Conservation (phyloP, 179 eudicot species). For the Spinacia oleracea region DNA sequence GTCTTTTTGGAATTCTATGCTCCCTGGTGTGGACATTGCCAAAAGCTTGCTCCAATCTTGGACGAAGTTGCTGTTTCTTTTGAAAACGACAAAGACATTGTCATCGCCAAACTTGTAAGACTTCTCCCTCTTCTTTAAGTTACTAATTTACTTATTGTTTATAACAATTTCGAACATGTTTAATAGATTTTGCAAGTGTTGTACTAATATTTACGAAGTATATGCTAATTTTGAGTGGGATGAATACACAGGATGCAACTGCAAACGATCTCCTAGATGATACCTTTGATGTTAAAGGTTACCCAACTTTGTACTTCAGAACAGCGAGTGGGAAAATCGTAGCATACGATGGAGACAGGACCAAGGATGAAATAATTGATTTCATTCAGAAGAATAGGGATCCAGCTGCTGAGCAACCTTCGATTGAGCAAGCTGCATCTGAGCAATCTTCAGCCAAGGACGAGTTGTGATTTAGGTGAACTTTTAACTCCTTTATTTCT, state of each 20-base stretch:
- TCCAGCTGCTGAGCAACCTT: conserved; percentile 28
- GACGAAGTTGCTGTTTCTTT: conserved; percentile 82
- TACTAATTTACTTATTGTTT: too few species aligned
- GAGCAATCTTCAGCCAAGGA: conserved; percentile 44
- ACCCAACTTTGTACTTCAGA: conserved; percentile 80
- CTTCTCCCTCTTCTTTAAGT: neutral
- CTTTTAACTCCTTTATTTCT: too few species aligned
- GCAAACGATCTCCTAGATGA: conserved; percentile 75
- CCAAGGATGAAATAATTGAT: conserved; percentile 69
- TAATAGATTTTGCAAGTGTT: neutral
- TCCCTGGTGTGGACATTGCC: conserved; percentile 95
- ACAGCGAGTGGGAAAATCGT: conserved; percentile 66
- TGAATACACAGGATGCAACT: conserved; percentile 78
- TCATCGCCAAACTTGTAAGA: conserved; percentile 79
- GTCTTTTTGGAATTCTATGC: conserved; percentile 85
- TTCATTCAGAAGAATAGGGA: conserved; percentile 71
- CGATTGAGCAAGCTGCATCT: neutral
- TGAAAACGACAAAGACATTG: conserved; percentile 54
- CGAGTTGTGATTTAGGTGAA: conserved; percentile 64
- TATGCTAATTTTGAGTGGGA: neutral
- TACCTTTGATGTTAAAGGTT: conserved; percentile 71
- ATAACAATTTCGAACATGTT: too few species aligned
- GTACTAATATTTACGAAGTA: neutral
- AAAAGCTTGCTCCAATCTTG: conserved; percentile 79
- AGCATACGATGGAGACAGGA: conserved; percentile 64